phyloP scores from a whole-genome alignment of 495 filamentous ascomycete genomes.

The Hypoxylon trugodes region DNA sequence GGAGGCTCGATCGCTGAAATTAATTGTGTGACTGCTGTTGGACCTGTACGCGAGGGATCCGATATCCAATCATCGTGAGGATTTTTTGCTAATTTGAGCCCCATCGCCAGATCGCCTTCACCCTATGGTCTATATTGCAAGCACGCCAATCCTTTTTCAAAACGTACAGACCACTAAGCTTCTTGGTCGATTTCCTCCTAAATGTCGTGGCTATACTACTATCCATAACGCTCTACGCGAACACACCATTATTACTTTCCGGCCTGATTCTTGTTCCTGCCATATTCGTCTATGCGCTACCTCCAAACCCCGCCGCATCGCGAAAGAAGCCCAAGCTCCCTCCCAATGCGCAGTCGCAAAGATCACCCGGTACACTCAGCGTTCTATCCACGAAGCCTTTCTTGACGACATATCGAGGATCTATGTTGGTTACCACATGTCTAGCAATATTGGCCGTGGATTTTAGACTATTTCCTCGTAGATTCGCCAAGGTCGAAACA shows the following conservation, averaged over 20 bases:
- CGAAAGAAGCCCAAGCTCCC: slow-evolving; percentile 67
- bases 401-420: slow-evolving; percentile 86
- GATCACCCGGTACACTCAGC: slow-evolving; percentile 48
- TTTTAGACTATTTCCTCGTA: slow-evolving; percentile 89
- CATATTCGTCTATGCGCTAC: slow-evolving; percentile 64
- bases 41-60: slow-evolving; percentile 69
- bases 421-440: slow-evolving; percentile 94
- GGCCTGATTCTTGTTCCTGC: slow-evolving; percentile 77
- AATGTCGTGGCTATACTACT: slow-evolving; percentile 84
- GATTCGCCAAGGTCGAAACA: slow-evolving; percentile 96
- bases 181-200: slow-evolving; percentile 83
- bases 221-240: slow-evolving; percentile 86
- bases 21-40: slow-evolving; percentile 81
- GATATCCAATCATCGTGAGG: neutral
- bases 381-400: slow-evolving; percentile 85
- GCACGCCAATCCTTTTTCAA: slow-evolving; percentile 86
- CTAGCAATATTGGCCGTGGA: slow-evolving; percentile 96
- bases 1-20: slow-evolving; percentile 87
- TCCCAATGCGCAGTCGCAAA: slow-evolving; percentile 51
- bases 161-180: slow-evolving; percentile 71
- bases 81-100: slow-evolving; percentile 7
- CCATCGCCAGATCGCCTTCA: slow-evolving; percentile 70
- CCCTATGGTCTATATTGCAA: slow-evolving; percentile 92
- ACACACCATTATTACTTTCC: slow-evolving; percentile 76
- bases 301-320: slow-evolving; percentile 47